Percentiles rank a stretch among this genome's conserved stretches.
These are phyloP conservation scores for Globisporangium sylvaticum DNA, from an alignment of 352 stramenopile genomes.

Conservation along the genomic window DNA sequence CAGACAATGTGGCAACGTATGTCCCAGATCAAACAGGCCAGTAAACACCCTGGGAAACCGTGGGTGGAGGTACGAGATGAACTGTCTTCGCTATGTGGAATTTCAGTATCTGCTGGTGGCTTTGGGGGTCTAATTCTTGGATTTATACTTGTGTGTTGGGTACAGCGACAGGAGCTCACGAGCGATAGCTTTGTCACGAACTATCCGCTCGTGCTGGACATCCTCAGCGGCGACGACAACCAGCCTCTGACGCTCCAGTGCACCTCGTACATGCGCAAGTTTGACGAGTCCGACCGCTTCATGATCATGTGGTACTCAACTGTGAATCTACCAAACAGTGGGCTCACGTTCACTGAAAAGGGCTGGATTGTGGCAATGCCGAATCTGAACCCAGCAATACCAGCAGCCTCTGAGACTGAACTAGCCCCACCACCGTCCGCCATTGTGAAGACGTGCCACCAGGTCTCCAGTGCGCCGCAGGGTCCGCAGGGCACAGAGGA, in stretches of 20 bases:
- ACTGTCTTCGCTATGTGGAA: not conserved
- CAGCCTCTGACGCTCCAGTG: slow-evolving; percentile 2
- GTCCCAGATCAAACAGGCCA: not conserved
- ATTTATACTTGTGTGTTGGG: not conserved
- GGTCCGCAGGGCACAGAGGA: not conserved
- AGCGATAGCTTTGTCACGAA: not conserved
- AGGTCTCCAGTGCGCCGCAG: slow-evolving; percentile 1
- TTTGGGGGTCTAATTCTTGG: not conserved
- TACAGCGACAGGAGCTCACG: not conserved
- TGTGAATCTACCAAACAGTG: not conserved
- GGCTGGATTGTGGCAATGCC: slow-evolving; percentile 1
- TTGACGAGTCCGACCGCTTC: slow-evolving; percentile 6
- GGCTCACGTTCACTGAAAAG: not conserved
- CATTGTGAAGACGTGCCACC: slow-evolving; percentile 10
- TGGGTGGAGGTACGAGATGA: not conserved
- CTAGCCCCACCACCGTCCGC: not conserved
- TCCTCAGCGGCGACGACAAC: not conserved
- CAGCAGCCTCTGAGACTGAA: not conserved
- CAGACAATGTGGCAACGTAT: slow-evolving; percentile 1
- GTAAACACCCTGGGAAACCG: not conserved
- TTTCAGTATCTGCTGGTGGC: not conserved
- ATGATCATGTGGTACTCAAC: slow-evolving; percentile 7
- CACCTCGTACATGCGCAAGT: slow-evolving; percentile 13
- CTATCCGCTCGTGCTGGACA: slow-evolving; percentile 1
- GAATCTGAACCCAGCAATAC: not conserved